phyloP scores from a whole-genome alignment of 129 eudicot species.

The Helichrysum umbraculigerum region DNA sequence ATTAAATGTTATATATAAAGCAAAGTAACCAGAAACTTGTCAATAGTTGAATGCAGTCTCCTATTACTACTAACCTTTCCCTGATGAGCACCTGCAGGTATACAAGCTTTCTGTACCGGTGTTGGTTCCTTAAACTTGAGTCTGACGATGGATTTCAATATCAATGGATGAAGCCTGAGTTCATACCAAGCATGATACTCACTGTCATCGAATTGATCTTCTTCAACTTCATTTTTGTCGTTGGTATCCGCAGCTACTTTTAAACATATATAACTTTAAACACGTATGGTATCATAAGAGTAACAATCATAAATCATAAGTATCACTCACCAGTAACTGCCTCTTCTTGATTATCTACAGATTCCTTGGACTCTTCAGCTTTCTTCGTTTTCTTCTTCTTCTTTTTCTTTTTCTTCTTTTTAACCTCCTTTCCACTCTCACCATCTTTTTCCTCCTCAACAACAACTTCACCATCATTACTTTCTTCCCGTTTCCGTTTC shows the following conservation, averaged over 20 bases:
- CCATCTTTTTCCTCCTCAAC: constrained; percentile 35
- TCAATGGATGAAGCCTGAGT: constrained; percentile 88
- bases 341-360: constrained; percentile 26
- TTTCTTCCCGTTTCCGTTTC: constrained; percentile 46
- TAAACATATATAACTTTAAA: background rate
- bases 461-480: constrained; percentile 30
- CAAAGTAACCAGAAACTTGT: background rate
- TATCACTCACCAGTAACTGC: constrained; percentile 33
- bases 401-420: constrained; percentile 47
- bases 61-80: constrained; percentile 64
- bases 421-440: constrained; percentile 37
- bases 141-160: constrained; percentile 74
- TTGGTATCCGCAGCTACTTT: constrained; percentile 27
- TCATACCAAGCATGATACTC: constrained; percentile 95
- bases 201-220: constrained; percentile 57
- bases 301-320: background rate
- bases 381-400: constrained; percentile 40
- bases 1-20: constrained; percentile 23
- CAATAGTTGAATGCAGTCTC: constrained; percentile 1
- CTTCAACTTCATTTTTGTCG: constrained; percentile 40
- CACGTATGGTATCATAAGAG: background rate
- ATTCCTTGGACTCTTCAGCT: constrained; percentile 40
- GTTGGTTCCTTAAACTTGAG: constrained; percentile 92
- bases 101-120: constrained; percentile 88
- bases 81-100: constrained; percentile 97